Evolutionary conservation across 176 grass and related monocot species (phyloP).

Genomic region (Lolium multiflorum): DNA sequence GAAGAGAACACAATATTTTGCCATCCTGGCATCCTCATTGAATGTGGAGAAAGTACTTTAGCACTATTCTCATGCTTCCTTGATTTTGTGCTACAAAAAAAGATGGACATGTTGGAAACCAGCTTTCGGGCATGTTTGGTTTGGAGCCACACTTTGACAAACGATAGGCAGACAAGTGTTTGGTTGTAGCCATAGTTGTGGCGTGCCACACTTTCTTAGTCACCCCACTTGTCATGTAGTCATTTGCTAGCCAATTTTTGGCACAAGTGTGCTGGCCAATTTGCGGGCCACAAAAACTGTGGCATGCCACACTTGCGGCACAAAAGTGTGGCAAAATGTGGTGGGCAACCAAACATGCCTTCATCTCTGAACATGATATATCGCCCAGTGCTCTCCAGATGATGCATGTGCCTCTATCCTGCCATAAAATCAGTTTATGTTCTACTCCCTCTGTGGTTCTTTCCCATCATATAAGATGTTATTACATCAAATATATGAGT

Average conservation of each 20-base stretch:
- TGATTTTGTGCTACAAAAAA: conserved; percentile 39
- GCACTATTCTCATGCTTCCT: conserved; percentile 19
- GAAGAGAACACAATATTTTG: conserved; percentile 30
- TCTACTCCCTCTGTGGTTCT: background rate
- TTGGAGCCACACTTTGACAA: background rate
- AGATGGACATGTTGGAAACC: background rate
- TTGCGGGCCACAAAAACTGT: background rate
- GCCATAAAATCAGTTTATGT: conserved; percentile 14
- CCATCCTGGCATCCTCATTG: conserved; percentile 30
- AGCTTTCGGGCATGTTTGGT: background rate
- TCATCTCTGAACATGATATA: background rate
- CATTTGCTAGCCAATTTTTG: background rate
- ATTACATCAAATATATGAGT: no score
- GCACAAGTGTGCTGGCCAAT: background rate
- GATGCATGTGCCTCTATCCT: conserved; percentile 26
- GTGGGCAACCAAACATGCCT: background rate
- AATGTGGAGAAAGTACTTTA: background rate
- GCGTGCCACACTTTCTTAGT: background rate
- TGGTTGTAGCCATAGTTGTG: background rate
- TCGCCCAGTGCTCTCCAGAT: conserved; percentile 17
- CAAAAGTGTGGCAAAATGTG: background rate
- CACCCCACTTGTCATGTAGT: background rate
- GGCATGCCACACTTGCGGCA: no score
- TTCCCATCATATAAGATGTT: no score
- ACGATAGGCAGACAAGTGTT: background rate